Evolutionary conservation across 441 rosid species (phyloP).

Genomic region (Erysimum cheiri): DNA sequence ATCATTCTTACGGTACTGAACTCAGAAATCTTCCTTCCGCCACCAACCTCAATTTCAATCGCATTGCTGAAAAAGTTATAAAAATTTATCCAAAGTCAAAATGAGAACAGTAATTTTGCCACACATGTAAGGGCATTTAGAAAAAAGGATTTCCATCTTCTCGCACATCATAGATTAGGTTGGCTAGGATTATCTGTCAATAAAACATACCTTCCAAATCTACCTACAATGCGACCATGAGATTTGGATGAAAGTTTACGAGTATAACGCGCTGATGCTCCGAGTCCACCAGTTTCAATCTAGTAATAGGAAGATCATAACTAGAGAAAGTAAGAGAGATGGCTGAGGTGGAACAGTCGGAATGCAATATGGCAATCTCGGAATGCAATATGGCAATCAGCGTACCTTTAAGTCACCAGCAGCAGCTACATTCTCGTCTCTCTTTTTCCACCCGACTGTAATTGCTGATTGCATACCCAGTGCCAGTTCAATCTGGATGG

Average conservation of each 20-base stretch:
- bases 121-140: constrained; percentile 1
- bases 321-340: constrained; percentile 24
- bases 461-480: constrained; percentile 81
- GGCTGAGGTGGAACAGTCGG: constrained; percentile 12
- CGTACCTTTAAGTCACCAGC: constrained; percentile 77
- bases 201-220: constrained; percentile 72
- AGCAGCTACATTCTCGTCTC: constrained; percentile 77
- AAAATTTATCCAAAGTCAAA: constrained; percentile 27
- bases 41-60: constrained; percentile 92
- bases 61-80: constrained; percentile 61
- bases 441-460: constrained; percentile 86
- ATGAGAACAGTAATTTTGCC: constrained; percentile 2
- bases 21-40: constrained; percentile 90
- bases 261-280: constrained; percentile 77
- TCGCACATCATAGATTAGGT: background rate
- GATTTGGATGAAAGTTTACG: constrained; percentile 77
- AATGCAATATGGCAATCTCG: no score
- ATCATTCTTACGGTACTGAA: constrained; percentile 83
- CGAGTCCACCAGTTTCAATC: constrained; percentile 82
- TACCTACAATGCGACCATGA: constrained; percentile 85
- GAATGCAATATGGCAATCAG: constrained; percentile 5
- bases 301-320: constrained; percentile 45
- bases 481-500: constrained; percentile 73
- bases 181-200: constrained; percentile 5
- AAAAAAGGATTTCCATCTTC: background rate